Conservation (phyloP, 2,329 filamentous ascomycete species). For the Sclerotinia nivalis region DNA sequence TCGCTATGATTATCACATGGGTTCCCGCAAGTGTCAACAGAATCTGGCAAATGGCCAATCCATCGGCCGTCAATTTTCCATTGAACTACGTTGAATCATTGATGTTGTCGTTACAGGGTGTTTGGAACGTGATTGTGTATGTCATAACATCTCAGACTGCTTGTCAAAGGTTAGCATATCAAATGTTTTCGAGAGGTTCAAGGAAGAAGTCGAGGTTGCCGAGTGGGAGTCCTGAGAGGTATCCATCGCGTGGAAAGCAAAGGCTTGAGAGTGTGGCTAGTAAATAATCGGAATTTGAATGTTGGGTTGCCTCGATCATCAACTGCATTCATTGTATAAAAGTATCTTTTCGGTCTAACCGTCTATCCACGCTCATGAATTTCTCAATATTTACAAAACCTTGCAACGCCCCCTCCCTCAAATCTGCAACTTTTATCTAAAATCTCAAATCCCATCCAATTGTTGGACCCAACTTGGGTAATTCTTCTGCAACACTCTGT, state of each 20-base stretch:
- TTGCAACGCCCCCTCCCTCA: neutral
- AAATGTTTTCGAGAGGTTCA: slow-evolving; percentile 11
- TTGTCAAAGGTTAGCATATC: slow-evolving; percentile 16
- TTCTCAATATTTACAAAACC: slow-evolving; percentile 14
- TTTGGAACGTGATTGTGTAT: slow-evolving; percentile 81
- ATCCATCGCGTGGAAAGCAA: slow-evolving; percentile 21
- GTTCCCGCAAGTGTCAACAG: slow-evolving; percentile 36
- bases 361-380: neutral
- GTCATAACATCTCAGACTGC: slow-evolving; percentile 62
- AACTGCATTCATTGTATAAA: neutral
- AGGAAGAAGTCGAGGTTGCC: slow-evolving; percentile 13
- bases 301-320: neutral
- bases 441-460: slow-evolving; percentile 76
- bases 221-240: slow-evolving; percentile 14
- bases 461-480: slow-evolving; percentile 83
- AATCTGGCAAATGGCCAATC: slow-evolving; percentile 23
- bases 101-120: slow-evolving; percentile 59
- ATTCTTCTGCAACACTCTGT: slow-evolving; percentile 92
- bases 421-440: slow-evolving; percentile 39
- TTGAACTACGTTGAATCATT: slow-evolving; percentile 25
- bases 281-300: neutral
- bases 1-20: slow-evolving; percentile 69
- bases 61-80: slow-evolving; percentile 8
- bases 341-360: neutral
- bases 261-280: slow-evolving; percentile 25